Conservation (phyloP, 2,329 filamentous ascomycete species). For the Colletotrichum endophyticum region DNA sequence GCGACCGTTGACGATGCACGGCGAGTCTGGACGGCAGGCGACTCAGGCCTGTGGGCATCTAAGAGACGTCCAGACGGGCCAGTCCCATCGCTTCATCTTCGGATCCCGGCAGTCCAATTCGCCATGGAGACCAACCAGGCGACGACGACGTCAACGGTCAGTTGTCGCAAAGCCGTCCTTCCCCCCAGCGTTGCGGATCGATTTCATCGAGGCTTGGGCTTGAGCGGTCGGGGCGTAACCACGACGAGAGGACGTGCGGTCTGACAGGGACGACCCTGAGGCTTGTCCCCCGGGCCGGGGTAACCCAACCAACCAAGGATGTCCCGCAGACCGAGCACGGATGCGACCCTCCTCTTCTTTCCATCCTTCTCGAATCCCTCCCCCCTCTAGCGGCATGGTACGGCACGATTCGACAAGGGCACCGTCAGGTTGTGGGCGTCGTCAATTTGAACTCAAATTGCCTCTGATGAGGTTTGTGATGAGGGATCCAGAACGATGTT, state of each 20-base stretch:
- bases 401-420: background rate
- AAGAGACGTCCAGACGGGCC: background rate
- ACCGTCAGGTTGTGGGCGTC: background rate
- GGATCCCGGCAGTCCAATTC: background rate
- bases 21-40: background rate
- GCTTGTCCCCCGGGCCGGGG: slow-evolving; percentile 6
- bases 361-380: slow-evolving; percentile 20
- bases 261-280: slow-evolving; percentile 11
- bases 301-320: slow-evolving; percentile 9
- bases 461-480: slow-evolving; percentile 2
- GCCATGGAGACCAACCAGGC: background rate
- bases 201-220: slow-evolving; percentile 15
- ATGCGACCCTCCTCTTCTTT: slow-evolving; percentile 20
- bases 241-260: slow-evolving; percentile 12
- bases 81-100: background rate
- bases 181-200: background rate
- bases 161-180: background rate
- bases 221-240: background rate
- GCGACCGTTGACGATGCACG: background rate
- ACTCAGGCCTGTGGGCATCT: background rate
- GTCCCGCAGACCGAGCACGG: slow-evolving; percentile 18
- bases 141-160: background rate
- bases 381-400: background rate
- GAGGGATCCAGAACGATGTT: background rate
- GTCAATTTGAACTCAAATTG: slow-evolving; percentile 16